Percentiles rank a stretch among this genome's conserved stretches.
Evolutionary conservation across 371 early-diverging fungal genomes (phyloP).

Genomic region (Mucor irregularis): DNA sequence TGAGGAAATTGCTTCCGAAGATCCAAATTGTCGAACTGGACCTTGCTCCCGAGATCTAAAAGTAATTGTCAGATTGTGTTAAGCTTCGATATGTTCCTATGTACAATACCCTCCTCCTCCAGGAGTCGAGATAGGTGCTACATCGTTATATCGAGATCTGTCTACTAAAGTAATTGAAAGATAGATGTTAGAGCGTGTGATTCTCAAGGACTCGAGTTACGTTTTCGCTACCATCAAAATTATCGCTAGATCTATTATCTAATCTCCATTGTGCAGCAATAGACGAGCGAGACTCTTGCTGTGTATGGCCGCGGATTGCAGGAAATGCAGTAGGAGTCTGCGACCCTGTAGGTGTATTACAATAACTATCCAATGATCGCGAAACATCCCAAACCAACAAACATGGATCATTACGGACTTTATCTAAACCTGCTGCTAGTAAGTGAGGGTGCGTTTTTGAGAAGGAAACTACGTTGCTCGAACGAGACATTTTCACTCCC

Average conservation of each 20-base stretch:
- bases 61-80: background rate
- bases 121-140: slow-evolving; percentile 11
- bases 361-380: slow-evolving; percentile 45
- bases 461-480: slow-evolving; percentile 77
- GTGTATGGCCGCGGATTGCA: background rate
- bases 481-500: slow-evolving; percentile 60
- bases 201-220: background rate
- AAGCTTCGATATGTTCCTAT: background rate
- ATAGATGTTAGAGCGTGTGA: background rate
- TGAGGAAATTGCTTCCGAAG: slow-evolving; percentile 71
- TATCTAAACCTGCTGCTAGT: slow-evolving; percentile 74
- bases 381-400: slow-evolving; percentile 78
- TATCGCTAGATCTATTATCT: slow-evolving; percentile 10
- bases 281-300: slow-evolving; percentile 14
- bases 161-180: background rate
- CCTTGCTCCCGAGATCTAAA: slow-evolving; percentile 34
- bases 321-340: slow-evolving; percentile 29
- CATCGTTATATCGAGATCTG: slow-evolving; percentile 4
- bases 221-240: slow-evolving; percentile 6
- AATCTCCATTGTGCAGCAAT: slow-evolving; percentile 21
- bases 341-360: slow-evolving; percentile 31
- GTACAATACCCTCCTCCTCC: background rate
- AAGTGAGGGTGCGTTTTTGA: slow-evolving; percentile 60
- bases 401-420: slow-evolving; percentile 73
- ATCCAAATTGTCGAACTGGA: slow-evolving; percentile 70